Evolutionary conservation across 306 rosid species (phyloP).

Genomic region (Acacia melanoxylon): DNA sequence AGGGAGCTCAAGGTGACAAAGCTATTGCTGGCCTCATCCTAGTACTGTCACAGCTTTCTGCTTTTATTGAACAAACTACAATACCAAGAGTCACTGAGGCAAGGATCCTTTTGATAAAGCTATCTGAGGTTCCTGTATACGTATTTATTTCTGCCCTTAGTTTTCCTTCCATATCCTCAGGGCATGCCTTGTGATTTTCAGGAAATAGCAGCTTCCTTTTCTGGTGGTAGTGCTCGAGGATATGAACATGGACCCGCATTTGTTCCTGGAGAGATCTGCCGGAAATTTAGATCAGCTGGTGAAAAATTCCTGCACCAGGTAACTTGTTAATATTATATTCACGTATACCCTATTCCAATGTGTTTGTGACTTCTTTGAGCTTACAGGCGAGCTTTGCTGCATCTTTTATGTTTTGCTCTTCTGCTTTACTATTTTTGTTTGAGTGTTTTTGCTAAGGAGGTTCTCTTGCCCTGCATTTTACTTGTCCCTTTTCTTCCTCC

Average conservation of each 20-base stretch:
- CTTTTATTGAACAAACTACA: slow-evolving; percentile 74
- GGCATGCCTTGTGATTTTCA: slow-evolving; percentile 40
- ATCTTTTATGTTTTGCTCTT: neutral
- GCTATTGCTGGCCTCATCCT: slow-evolving; percentile 76
- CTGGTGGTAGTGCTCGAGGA: slow-evolving; percentile 57
- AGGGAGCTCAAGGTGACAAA: slow-evolving; percentile 64
- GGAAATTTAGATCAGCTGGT: slow-evolving; percentile 64
- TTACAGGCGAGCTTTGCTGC: neutral
- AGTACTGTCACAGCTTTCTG: slow-evolving; percentile 80
- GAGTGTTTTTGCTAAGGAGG: neutral
- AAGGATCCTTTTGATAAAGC: slow-evolving; percentile 39
- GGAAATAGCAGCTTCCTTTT: slow-evolving; percentile 84
- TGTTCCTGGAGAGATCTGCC: slow-evolving; percentile 73
- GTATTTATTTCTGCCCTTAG: slow-evolving; percentile 14
- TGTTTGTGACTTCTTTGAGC: neutral
- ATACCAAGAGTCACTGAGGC: slow-evolving; percentile 82
- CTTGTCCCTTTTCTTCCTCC: neutral
- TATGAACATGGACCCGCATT: slow-evolving; percentile 69
- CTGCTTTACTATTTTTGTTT: neutral
- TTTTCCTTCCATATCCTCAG: slow-evolving; percentile 8
- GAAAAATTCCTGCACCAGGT: slow-evolving; percentile 80
- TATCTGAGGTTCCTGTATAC: slow-evolving; percentile 10
- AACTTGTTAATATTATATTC: slow-evolving; percentile 31
- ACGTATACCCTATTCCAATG: neutral
- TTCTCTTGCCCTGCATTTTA: neutral